A percentile compares a stretch with the other conserved stretches of the same genome.
Evolutionary conservation across 495 filamentous ascomycete genomes (phyloP).

Genomic region (Penicillium crystallinum): DNA sequence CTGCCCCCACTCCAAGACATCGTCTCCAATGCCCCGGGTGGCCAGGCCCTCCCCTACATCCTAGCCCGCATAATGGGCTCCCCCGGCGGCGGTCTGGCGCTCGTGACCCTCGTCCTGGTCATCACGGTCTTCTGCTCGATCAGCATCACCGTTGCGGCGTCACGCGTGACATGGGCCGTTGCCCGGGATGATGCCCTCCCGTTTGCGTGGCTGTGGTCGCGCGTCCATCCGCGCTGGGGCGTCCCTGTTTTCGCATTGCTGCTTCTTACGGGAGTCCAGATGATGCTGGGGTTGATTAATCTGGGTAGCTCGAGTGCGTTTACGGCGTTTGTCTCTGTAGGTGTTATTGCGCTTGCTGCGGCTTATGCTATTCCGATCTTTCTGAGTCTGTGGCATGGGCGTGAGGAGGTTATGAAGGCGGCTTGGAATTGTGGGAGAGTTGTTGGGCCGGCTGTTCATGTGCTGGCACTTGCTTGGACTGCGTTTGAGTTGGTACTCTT

Average conservation of each 20-base stretch:
- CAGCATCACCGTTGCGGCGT: conserved; percentile 56
- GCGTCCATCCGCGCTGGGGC: conserved; percentile 23
- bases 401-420: conserved; percentile 46
- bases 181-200: conserved; percentile 50
- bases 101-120: conserved; percentile 51
- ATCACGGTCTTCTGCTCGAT: conserved; percentile 60
- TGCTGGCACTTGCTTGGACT: conserved; percentile 55
- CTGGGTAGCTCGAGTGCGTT: conserved; percentile 56
- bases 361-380: conserved; percentile 56
- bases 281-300: conserved; percentile 56
- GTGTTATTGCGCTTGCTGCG: conserved; percentile 54
- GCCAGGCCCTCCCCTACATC: conserved; percentile 46
- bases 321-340: conserved; percentile 60
- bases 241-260: conserved; percentile 36
- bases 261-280: conserved; percentile 36
- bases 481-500: conserved; percentile 55
- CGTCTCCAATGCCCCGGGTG: conserved; percentile 27
- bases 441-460: conserved; percentile 53
- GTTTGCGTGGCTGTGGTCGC: conserved; percentile 29
- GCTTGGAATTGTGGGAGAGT: conserved; percentile 51
- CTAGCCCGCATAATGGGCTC: conserved; percentile 43
- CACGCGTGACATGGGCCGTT: conserved; percentile 56
- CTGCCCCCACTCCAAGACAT: conserved; percentile 42
- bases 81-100: conserved; percentile 42
- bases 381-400: conserved; percentile 47